Conservation (phyloP, 1,284 basidiomycete species). For the Erythrobasidium hasegawianum region DNA sequence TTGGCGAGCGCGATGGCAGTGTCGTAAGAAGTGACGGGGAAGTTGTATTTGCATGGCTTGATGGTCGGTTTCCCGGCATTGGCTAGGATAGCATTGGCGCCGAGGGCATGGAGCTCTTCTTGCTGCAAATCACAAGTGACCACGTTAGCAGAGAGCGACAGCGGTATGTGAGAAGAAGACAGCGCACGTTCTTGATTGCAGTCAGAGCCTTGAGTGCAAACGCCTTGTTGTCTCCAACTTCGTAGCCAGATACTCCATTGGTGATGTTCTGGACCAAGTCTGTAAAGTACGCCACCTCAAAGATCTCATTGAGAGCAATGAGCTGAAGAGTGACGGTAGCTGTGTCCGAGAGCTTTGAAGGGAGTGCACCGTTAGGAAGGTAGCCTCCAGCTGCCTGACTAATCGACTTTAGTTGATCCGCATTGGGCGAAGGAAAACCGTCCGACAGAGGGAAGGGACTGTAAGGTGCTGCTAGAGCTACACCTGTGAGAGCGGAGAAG, state of each 20-base stretch:
- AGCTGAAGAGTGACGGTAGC: constrained; percentile 34
- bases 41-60: constrained; percentile 36
- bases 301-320: constrained; percentile 39
- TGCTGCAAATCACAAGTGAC: constrained; percentile 11
- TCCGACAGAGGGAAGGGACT: constrained; percentile 36
- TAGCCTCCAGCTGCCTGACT: constrained; percentile 29
- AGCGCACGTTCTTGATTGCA: constrained; percentile 33
- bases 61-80: constrained; percentile 33
- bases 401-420: constrained; percentile 25
- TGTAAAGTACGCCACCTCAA: constrained; percentile 38
- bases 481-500: constrained; percentile 3
- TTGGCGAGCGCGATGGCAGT: constrained; percentile 35
- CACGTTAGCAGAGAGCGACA: background rate
- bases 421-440: constrained; percentile 35
- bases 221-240: constrained; percentile 27
- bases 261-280: constrained; percentile 35
- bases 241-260: constrained; percentile 29
- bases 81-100: constrained; percentile 37
- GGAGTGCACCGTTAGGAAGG: constrained; percentile 35
- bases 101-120: constrained; percentile 38
- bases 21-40: constrained; percentile 36
- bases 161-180: background rate
- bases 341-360: constrained; percentile 14
- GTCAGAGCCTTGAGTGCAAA: constrained; percentile 35
- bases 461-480: constrained; percentile 4